Base-by-base conservation (phyloP, 129 eudicot genomes). In the Flaveria ramosissima region DNA sequence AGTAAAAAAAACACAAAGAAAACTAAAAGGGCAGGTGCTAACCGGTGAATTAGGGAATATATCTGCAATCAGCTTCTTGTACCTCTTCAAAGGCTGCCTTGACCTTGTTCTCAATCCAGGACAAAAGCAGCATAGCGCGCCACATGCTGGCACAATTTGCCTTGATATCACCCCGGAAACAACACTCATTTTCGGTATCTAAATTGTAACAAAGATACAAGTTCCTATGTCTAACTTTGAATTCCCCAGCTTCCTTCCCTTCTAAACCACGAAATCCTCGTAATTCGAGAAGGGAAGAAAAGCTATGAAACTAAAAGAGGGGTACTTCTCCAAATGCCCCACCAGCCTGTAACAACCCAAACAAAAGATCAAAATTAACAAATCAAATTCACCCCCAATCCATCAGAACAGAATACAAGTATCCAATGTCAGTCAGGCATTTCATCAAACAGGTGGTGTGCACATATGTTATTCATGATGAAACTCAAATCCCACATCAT, bases 61-160 rank as follows among this genome's bases (percentile, higher is more conserved):
- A 56, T 91, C 94, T 2, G 90, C 81, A 21, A 91, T 80, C 62
- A 91, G 80, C 83, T 84, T 84, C 86, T 86, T 88, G 84, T 91
- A 88, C 39, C 97, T 82, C 82, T 88, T 91, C 51, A 91, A 84
- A 13, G 97, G 97, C 71, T 91, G 97, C 46, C 97, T 82, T 45
- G 97, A 91, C 83, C 94, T 73, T 42, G 97, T 88, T 26, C 97
- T 86, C 82, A 91, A 73, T 21, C 85, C 89, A 19, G 97, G 97
- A 70, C 89, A 91, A 71, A 85, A 88, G 76, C 82, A 82, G 61
- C 97, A 91, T 17, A 91, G 83, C 36, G 59, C 79, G 63, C 86
- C 97, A 75, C 88, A 84, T 10, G 83, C 85, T 14, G 94, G 91
- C 87, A 91, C 72, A 51, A 86, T 72, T 61, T 80, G 76, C 82